Evolutionary conservation across 805 yeast species (phyloP), one percentile per base, ranked within the genome.

Genomic region (Citeromyces matritensis): DNA sequence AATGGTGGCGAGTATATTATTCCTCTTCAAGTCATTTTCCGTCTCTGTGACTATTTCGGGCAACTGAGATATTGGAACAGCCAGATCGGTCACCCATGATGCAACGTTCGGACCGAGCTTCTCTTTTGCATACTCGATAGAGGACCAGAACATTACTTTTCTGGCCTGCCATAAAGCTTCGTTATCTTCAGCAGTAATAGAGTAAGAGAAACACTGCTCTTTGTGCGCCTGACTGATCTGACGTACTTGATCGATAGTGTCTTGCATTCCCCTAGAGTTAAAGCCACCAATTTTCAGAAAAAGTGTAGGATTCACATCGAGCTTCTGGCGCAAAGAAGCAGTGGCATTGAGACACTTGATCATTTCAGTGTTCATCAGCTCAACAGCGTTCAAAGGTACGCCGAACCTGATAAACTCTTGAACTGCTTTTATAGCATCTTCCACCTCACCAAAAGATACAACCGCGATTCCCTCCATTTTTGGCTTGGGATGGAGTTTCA

Each of bases 31-130:
- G 35, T 73, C 83, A 4, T 56, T 54, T 48, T 76, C 70, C 2
- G 84, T 71, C 30, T 65, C 72, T 19, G 63, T 58, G 29, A 81
- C 73, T 24, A 78, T 64, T n/a, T 57, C 54, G 3, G 88, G 72
- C 29, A 81, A 59, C 34, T 58, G 58, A 1, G 86, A 76, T 30
- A 81, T 63, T 3, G 93, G 93, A 10, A 81, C 91, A 4, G 86
- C 86, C 4, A 80, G 82, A 53, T 81, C 93, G 0, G 91, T 81
- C 19, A 85, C 77, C 66, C 82, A 73, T 5, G 75, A 69, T n/a
- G 34, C 41, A 15, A 53, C 57, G 31, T 47, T 38, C 15, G 69
- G 66, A 15, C 63, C 53, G 5, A 55, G 44, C 41, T 48, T 43
- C 7, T 17, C 21, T 35, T 59, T 56, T 0, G 88, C 88, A 54